phyloP scores from a whole-genome alignment of 179 eudicot species.

The Spergularia azorica region DNA sequence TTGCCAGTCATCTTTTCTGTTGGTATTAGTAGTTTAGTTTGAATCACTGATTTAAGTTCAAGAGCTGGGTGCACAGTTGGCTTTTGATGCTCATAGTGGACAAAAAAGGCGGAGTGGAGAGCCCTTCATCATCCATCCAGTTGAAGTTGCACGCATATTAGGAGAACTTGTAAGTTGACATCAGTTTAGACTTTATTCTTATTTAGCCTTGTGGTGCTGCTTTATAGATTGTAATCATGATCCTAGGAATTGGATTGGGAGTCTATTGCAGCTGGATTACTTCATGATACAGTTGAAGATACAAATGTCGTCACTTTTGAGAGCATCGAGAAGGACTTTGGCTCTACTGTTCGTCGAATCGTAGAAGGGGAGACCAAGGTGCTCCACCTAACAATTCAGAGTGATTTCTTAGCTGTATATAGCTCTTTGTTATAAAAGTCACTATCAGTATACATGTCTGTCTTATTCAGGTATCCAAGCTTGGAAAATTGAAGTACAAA shows the following conservation, averaged over 20 bases:
- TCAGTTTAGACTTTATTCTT: neutral
- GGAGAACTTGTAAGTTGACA: slow-evolving; percentile 86
- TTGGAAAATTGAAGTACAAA: slow-evolving; percentile 86
- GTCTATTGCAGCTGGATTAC: slow-evolving; percentile 94
- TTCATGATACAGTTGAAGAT: slow-evolving; percentile 99
- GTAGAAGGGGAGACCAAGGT: slow-evolving; percentile 99
- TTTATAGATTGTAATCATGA: slow-evolving; percentile 24
- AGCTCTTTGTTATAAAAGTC: neutral
- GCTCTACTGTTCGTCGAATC: slow-evolving; percentile 83
- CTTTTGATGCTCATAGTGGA: slow-evolving; percentile 96
- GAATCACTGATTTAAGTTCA: slow-evolving; percentile 7
- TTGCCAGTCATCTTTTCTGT: slow-evolving; percentile 10
- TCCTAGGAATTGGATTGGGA: slow-evolving; percentile 98
- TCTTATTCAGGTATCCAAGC: slow-evolving; percentile 77
- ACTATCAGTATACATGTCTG: neutral
- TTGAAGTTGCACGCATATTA: slow-evolving; percentile 94
- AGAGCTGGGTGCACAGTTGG: slow-evolving; percentile 63
- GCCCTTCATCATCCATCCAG: slow-evolving; percentile 95
- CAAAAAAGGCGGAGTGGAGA: slow-evolving; percentile 98
- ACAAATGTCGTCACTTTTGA: slow-evolving; percentile 89
- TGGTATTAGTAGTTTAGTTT: neutral
- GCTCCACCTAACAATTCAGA: slow-evolving; percentile 13
- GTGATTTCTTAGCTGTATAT: slow-evolving; percentile 17
- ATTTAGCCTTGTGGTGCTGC: neutral
- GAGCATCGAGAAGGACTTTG: slow-evolving; percentile 81